Base-by-base conservation (phyloP, 345 rosid species). In the Theobroma cacao region DNA sequence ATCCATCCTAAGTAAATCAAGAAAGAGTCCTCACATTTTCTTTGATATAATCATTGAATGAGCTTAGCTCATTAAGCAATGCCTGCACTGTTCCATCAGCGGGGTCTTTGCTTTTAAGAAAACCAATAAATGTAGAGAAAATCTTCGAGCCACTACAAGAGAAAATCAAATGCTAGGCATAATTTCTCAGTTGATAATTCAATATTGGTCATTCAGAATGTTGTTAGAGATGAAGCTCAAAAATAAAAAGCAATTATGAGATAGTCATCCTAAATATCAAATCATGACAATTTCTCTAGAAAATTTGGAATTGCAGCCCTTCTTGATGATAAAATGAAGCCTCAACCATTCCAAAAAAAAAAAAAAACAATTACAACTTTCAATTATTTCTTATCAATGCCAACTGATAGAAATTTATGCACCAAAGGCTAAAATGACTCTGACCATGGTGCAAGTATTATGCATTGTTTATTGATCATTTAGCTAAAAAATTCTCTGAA, bases 21-120 rank as follows among this genome's bases (percentile, higher is more conserved):
- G 61, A 73, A 38, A 72, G 80, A 81, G 63, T 40, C 80, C 88
- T 88, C 80, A 91, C 97, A 78, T 89, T 88, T 75, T 85, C 89
- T 68, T 89, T 90, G 76, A 92, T 78, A 76, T 91, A 82, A 30
- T 89, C 88, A 74, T 96, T 87, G 79, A 94, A 85, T 69, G 89
- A 82, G 78, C 82, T 84, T 56, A 92, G 90, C 86, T 94, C 99
- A 75, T 84, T 82, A 36, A 91, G 86, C 47, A 96, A 87, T 78
- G 89, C 89, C 82, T 90, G 90, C 82, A 92, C 91, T 14, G 94
- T 90, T 83, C 97, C 99, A 86, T 94, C 95, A 75, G 36, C 81
- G 36, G 91, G 70, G 77, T 93, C 97, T 86, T 93, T 92, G 90
- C 98, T 93, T 86, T 93, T 93, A 34, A 95, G 95, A 70, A 92